phyloP scores from a whole-genome alignment of 2,329 filamentous ascomycete species.

The Fusarium chlamydosporum region DNA sequence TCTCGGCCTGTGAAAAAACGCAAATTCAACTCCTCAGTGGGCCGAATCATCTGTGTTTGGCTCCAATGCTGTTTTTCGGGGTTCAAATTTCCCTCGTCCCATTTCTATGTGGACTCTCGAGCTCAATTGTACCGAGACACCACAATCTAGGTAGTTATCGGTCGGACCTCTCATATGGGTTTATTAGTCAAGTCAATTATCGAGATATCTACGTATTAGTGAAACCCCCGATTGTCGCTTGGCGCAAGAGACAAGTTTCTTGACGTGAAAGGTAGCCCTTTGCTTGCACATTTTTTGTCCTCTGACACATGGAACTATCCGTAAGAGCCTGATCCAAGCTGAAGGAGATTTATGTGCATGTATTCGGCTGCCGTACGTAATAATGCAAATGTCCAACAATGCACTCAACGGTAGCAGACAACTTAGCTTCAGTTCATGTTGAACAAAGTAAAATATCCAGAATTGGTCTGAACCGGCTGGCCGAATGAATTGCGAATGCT shows the following conservation, averaged over 20 bases:
- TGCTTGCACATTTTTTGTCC: neutral
- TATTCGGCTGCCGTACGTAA: no score
- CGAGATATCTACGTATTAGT: no score
- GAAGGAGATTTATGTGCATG: no score
- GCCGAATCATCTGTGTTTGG: conserved; percentile 10
- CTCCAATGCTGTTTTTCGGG: conserved; percentile 10
- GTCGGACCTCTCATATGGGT: neutral
- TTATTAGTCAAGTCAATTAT: neutral
- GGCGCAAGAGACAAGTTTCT: neutral
- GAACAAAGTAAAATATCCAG: neutral
- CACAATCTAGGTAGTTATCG: neutral
- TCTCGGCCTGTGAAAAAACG: neutral
- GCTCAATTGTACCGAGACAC: conserved; percentile 11
- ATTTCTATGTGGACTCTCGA: conserved; percentile 14
- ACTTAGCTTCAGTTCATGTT: neutral
- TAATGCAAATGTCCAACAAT: neutral
- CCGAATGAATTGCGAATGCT: no score
- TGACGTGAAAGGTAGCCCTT: neutral
- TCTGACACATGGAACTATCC: no score
- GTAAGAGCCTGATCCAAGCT: no score
- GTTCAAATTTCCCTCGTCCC: conserved; percentile 16
- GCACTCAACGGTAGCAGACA: conserved; percentile 1
- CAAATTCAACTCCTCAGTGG: conserved; percentile 5
- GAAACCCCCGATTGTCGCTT: no score
- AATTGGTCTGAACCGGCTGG: no score